A percentile compares a stretch with the other conserved stretches of the same genome.
Evolutionary conservation across 176 grass and related monocot species (phyloP).

Genomic region (Coix lacrymajobi): DNA sequence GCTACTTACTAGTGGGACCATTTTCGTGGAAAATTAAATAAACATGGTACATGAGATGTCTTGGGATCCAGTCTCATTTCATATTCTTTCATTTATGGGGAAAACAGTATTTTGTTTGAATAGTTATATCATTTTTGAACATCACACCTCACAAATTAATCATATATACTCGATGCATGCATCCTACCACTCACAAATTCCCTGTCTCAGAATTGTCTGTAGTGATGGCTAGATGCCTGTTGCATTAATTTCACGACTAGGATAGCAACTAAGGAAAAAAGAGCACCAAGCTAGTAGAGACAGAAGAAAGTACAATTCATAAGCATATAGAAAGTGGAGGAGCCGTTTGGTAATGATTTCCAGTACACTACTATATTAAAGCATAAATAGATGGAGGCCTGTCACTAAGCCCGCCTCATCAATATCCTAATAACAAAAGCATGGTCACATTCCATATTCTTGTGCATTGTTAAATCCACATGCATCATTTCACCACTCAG

Average conservation of each 20-base stretch:
- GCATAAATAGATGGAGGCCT: constrained; percentile 32
- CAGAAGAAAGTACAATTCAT: constrained; percentile 34
- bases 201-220: neutral
- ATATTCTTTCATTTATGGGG: neutral
- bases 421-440: constrained; percentile 42
- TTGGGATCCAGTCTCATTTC: neutral
- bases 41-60: neutral
- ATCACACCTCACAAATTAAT: neutral
- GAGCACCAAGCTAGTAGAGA: constrained; percentile 31
- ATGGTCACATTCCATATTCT: constrained; percentile 42
- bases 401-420: constrained; percentile 35
- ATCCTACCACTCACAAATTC: neutral
- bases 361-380: constrained; percentile 22
- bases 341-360: constrained; percentile 30
- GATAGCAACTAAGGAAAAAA: constrained; percentile 21
- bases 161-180: neutral
- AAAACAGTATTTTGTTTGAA: neutral
- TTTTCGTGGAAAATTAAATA: neutral
- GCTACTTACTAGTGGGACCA: neutral
- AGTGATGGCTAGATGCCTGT: constrained; percentile 10
- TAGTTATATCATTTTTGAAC: neutral
- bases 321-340: constrained; percentile 31
- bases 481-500: constrained; percentile 31
- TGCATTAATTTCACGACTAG: constrained; percentile 28
- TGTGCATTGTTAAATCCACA: constrained; percentile 36